A percentile compares a stretch with the other conserved stretches of the same genome.
These are phyloP conservation scores for Talaromyces sp. DNA, from an alignment of 2,329 filamentous ascomycete genomes.

Conservation along the genomic window DNA sequence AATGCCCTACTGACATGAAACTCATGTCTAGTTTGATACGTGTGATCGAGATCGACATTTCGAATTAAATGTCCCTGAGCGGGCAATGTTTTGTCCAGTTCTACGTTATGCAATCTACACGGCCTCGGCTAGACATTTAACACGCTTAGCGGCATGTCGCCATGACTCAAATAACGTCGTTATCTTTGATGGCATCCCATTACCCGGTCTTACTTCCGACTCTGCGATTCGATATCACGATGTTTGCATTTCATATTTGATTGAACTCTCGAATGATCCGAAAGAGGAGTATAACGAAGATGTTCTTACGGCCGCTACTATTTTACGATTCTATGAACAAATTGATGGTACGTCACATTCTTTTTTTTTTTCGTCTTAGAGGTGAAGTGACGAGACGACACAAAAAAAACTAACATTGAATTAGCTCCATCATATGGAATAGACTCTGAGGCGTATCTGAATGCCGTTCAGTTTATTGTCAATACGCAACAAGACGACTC, in stretches of 20 bases:
- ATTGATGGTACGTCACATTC: conserved; percentile 14
- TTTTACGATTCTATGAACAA: conserved; percentile 54
- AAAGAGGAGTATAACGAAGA: conserved; percentile 44
- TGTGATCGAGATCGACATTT: neutral
- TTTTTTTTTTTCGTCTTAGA: no score
- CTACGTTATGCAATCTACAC: neutral
- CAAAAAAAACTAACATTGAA: no score
- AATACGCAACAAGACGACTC: no score
- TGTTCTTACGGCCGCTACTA: conserved; percentile 51
- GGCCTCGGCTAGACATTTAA: neutral
- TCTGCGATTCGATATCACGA: conserved; percentile 18
- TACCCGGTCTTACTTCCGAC: neutral
- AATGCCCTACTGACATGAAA: no score
- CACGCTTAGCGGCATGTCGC: neutral
- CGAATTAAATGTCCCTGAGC: neutral
- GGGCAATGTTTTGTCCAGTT: neutral
- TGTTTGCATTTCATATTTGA: conserved; percentile 21
- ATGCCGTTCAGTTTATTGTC: no score
- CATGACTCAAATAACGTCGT: neutral
- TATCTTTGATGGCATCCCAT: neutral
- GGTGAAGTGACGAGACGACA: no score
- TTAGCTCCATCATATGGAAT: no score
- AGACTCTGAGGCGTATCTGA: no score
- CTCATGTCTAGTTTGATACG: neutral
- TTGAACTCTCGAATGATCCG: conserved; percentile 22